Conservation (phyloP, 2,329 filamentous ascomycete genomes). For the Pseudocercospora macadamiae region DNA sequence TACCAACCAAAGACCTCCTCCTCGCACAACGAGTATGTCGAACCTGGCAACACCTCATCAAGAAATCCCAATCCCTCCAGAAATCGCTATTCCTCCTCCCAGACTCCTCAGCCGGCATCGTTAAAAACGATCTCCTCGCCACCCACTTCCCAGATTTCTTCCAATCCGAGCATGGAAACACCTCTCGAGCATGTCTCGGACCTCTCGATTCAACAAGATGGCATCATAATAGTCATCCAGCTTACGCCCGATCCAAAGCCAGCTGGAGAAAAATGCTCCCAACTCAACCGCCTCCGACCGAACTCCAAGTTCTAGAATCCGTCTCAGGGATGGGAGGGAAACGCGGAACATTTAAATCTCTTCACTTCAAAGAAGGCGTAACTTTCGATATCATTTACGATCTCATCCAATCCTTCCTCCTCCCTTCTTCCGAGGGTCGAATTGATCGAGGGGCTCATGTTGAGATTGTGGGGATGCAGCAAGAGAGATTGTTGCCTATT, state of each 20-base stretch:
- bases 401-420: not conserved
- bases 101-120: not conserved
- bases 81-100: not conserved
- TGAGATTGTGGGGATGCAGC: not conserved
- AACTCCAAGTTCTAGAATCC: not conserved
- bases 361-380: not conserved
- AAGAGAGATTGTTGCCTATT: not conserved
- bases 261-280: not conserved
- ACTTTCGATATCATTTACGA: not conserved
- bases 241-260: not conserved
- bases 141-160: not conserved
- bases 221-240: not conserved
- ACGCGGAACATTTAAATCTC: not conserved
- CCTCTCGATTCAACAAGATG: not conserved
- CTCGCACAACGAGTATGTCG: not conserved
- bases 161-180: not conserved
- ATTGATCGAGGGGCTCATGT: not conserved
- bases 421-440: not conserved
- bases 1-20: not conserved
- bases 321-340: not conserved
- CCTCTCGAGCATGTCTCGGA: not conserved
- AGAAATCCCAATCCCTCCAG: conserved; percentile 2
- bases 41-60: not conserved
- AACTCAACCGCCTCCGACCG: not conserved
- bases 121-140: not conserved